Conservation (phyloP, 2,329 filamentous ascomycete genomes). For the Trichoderma sp. region DNA sequence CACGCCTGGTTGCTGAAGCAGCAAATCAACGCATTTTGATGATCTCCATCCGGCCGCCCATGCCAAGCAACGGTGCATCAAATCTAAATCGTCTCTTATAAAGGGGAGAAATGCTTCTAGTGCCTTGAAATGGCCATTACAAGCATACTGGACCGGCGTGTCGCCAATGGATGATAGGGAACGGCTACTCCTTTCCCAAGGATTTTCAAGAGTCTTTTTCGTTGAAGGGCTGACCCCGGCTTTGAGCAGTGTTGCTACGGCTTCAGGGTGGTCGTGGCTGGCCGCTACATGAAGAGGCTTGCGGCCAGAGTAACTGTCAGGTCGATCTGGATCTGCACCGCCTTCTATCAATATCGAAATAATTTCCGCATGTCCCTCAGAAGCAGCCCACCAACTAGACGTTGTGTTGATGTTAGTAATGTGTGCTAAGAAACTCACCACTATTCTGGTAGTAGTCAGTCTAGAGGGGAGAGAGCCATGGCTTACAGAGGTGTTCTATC, state of each 20-base stretch:
- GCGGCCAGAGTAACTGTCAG: conserved; percentile 26
- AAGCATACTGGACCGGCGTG: conserved; percentile 35
- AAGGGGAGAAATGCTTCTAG: conserved; percentile 31
- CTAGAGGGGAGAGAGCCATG: not conserved
- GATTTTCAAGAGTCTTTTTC: conserved; percentile 25
- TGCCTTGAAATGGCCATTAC: conserved; percentile 29
- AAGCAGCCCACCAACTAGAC: conserved; percentile 29
- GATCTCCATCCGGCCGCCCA: conserved; percentile 27
- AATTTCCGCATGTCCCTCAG: conserved; percentile 23
- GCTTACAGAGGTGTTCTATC: conserved; percentile 27
- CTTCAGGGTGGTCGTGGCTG: conserved; percentile 29
- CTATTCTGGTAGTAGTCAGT: not conserved
- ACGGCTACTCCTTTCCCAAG: conserved; percentile 11
- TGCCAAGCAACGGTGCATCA: conserved; percentile 29
- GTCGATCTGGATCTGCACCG: conserved; percentile 29
- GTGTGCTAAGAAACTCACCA: not conserved
- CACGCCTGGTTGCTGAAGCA: conserved; percentile 33
- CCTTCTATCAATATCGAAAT: conserved; percentile 25
- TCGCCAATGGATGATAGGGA: conserved; percentile 23
- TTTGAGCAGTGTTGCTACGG: conserved; percentile 32
- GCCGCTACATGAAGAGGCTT: conserved; percentile 39
- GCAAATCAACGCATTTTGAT: conserved; percentile 27
- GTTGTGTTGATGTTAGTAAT: not conserved
- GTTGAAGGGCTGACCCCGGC: conserved; percentile 38
- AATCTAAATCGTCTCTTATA: conserved; percentile 24